These are phyloP conservation scores for Tuber calosporum DNA, from an alignment of 495 filamentous ascomycete genomes.

Conservation along the genomic window DNA sequence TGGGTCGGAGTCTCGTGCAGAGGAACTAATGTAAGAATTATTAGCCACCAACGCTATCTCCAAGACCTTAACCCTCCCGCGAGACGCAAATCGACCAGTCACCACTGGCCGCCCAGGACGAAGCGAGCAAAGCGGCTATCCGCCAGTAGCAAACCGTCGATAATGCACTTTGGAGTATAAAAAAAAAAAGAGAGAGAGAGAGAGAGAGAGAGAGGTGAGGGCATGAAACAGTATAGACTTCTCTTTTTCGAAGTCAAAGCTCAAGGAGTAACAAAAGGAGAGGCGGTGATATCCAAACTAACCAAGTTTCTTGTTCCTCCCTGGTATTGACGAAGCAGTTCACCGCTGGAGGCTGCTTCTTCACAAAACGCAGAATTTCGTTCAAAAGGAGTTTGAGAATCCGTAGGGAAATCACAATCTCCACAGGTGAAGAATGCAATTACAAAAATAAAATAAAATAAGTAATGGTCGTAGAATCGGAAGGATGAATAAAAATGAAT, in stretches of 20 bases:
- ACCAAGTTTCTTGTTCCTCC: conserved; percentile 32
- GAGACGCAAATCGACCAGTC: conserved; percentile 23
- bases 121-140: conserved; percentile 17
- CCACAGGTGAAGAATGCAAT: conserved; percentile 30
- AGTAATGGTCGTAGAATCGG: conserved; percentile 30
- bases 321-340: conserved; percentile 20
- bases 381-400: conserved; percentile 24
- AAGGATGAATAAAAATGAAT: conserved; percentile 20
- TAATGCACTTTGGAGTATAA: conserved; percentile 9
- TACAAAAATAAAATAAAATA: conserved; percentile 27
- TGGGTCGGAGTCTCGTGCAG: conserved; percentile 41
- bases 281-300: conserved; percentile 17
- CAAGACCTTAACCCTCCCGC: not conserved
- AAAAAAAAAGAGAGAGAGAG: not conserved
- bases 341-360: not conserved
- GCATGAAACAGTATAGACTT: not conserved
- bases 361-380: conserved; percentile 25
- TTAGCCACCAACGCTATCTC: conserved; percentile 31
- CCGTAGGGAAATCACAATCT: conserved; percentile 27
- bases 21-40: conserved; percentile 32
- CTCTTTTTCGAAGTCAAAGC: not conserved
- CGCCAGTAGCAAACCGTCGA: conserved; percentile 12
- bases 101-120: conserved; percentile 19
- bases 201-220: not conserved
- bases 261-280: conserved; percentile 2